Base-by-base conservation (phyloP, 2,329 filamentous ascomycete genomes). In the Penicillium sp. region DNA sequence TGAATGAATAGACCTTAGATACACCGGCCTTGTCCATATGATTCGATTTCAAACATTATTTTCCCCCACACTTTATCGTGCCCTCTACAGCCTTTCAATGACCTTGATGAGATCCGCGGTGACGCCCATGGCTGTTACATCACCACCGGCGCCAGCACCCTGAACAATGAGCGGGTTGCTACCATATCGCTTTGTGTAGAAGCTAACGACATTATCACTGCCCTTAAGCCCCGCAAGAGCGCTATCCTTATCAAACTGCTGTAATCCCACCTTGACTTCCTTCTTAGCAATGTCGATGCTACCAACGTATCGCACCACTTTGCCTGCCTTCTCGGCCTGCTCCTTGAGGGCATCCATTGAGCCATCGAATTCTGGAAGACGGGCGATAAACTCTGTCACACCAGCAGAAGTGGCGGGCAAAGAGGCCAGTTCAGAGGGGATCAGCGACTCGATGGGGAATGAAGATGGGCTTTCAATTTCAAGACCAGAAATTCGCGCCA, bases 131-230 rank as follows among this genome's bases (percentile, higher is more conserved):
- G 94, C 94, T 33, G 94, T 99, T 53, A 97, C 91, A 46, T 97
- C 92, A 62, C 90, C 92, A 65, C 94, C 94, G 24, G 94, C 94
- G 60, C 92, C 94, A 35, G 91, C 91, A 59, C 94, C 94, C 78
- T 97, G 93, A 61, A 99, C 85, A 69, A 97, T 96, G 61, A 99
- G 80, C 45, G 94, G 92, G 74, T 93, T 95, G 70, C 80, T 83
- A 58, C 91, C 91, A 70, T 99, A 99, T 66, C 94, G 83, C 81
- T 95, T 89, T 5, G 94, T 99, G 77, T 97, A 96, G 80, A 99
- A 97, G 79, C 88, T 96, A 71, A 99, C 96, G 71, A 99, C 96
- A 79, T 99, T 99, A 72, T 97, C 94, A 73, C 92, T 97, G 35
- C 94, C 94, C 82, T 96, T 96, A 57, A 99, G 81, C 48, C 89